Conservation (phyloP, 495 filamentous ascomycete genomes). For the Cryomyces minteri region DNA sequence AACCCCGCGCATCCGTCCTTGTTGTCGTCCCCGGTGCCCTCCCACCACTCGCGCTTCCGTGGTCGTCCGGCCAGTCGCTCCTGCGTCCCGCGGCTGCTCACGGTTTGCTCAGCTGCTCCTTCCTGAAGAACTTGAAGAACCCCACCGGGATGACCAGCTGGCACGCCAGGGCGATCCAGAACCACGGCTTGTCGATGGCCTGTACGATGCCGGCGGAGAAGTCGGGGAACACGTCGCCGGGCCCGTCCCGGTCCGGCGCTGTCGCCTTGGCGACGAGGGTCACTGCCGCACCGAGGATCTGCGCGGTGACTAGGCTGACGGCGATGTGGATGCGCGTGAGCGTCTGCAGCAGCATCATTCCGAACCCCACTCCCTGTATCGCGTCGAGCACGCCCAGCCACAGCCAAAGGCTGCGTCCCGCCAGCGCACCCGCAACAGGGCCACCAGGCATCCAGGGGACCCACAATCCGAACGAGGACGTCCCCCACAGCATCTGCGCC, state of each 20-base stretch:
- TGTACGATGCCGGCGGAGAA: slow-evolving; percentile 25
- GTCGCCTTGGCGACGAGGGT: slow-evolving; percentile 39
- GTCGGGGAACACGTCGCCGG: slow-evolving; percentile 42
- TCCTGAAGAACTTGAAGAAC: slow-evolving; percentile 52
- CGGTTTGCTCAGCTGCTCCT: slow-evolving; percentile 53
- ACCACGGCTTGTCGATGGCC: slow-evolving; percentile 37
- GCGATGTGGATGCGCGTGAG: slow-evolving; percentile 40
- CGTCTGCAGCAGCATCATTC: slow-evolving; percentile 45
- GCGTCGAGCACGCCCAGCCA: slow-evolving; percentile 46
- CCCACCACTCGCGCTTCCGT: no score
- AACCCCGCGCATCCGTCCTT: no score
- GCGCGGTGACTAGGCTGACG: slow-evolving; percentile 33
- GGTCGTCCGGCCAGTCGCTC: no score
- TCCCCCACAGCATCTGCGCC: slow-evolving; percentile 47
- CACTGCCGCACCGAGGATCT: slow-evolving; percentile 33
- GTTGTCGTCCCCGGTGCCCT: background rate
- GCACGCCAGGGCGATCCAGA: slow-evolving; percentile 44
- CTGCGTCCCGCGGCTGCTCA: background rate
- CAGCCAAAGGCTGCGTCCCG: slow-evolving; percentile 39
- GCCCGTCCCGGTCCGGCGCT: slow-evolving; percentile 39
- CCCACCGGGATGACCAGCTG: slow-evolving; percentile 47
- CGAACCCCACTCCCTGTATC: slow-evolving; percentile 40
- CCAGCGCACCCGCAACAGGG: slow-evolving; percentile 28
- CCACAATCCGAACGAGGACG: slow-evolving; percentile 34
- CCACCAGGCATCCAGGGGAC: slow-evolving; percentile 35